Evolutionary conservation across 1,139 yeast species (phyloP), one percentile per base, ranked within the genome.

Genomic region (Geotrichum macrosporum): DNA sequence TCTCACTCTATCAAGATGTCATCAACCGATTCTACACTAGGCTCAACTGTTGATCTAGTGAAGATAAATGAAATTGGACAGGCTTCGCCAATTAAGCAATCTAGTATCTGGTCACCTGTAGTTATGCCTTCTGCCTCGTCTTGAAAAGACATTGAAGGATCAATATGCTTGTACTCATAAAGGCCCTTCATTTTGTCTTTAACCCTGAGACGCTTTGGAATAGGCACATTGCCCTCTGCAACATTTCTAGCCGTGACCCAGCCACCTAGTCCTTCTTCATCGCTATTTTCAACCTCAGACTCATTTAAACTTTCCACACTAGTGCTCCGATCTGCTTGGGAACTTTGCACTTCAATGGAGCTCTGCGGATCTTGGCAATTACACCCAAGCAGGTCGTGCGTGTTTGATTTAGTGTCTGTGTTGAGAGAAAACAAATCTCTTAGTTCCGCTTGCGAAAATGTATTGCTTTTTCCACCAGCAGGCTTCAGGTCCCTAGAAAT

Each of bases 301-400:
- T 43, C 56, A 15, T 52, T 54, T 8, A 49, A 51, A 31, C 27
- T 22, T 2, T 44, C 44, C 9, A 12, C 33, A 5, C 24, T 18
- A 20, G 4, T 6, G 10, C 5, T 16, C 3, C 36, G 50, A 44
- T 12, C 44, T 51, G 27, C 51, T 9, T 9, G 19, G 12, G 40
- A 15, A 12, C n/a, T 8, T 6, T 36, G 32, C 3, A 15, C 32
- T 8, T 10, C 12, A 4, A n/a, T 9, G 2, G n/a, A 5, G 35
- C 35, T 21, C 26, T 19, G 16, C 5, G 26, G 37, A 19, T 34
- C 37, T 6, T 47, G 36, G 62, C 96, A 88, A 0, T 64, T 59
- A 63, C 96, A 88, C n/a, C 73, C 82, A 43, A 88, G 73, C 53
- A 88, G 65, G 57, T 84, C 95, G 66, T 92, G 96, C 0, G 97